Percentiles rank a stretch among this genome's conserved stretches.
These are phyloP conservation scores for Rhynchospora pubera DNA, from an alignment of 176 grass and related monocot species.

Conservation along the genomic window DNA sequence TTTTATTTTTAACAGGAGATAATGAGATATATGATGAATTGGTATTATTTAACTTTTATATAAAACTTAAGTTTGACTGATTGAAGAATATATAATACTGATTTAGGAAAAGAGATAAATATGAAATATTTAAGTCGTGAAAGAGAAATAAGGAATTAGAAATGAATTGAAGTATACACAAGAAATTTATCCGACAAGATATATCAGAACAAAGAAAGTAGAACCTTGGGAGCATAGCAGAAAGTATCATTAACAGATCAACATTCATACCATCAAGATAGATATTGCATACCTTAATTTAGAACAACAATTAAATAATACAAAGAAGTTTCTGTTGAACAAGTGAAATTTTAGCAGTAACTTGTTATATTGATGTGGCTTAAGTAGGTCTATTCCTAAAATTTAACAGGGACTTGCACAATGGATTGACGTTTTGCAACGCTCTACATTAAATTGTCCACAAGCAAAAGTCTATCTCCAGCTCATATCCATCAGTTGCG, in stretches of 20 bases:
- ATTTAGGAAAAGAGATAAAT: too few species aligned
- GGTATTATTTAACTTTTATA: too few species aligned
- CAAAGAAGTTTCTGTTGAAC: not conserved
- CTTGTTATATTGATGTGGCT: not conserved
- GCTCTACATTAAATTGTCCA: too few species aligned
- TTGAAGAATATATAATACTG: too few species aligned
- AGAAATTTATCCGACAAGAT: not conserved
- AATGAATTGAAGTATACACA: not conserved
- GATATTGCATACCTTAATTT: not conserved
- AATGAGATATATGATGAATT: too few species aligned
- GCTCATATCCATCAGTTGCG: slow-evolving; percentile 56
- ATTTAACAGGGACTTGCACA: not conserved
- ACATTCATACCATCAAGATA: not conserved
- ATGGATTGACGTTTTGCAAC: too few species aligned
- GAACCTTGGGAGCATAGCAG: not conserved
- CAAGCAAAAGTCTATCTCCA: slow-evolving; percentile 9
- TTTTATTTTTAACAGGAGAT: too few species aligned
- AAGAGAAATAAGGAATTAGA: too few species aligned
- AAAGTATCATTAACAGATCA: not conserved
- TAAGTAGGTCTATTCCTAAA: not conserved
- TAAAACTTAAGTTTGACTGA: too few species aligned
- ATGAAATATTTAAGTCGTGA: too few species aligned
- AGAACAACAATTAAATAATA: not conserved
- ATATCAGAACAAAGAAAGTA: not conserved
- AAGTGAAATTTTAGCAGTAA: not conserved